A percentile compares a stretch with the other conserved stretches of the same genome.
Evolutionary conservation across 1,284 basidiomycete genomes (phyloP).

Genomic region (Afroboletus lepidellus): DNA sequence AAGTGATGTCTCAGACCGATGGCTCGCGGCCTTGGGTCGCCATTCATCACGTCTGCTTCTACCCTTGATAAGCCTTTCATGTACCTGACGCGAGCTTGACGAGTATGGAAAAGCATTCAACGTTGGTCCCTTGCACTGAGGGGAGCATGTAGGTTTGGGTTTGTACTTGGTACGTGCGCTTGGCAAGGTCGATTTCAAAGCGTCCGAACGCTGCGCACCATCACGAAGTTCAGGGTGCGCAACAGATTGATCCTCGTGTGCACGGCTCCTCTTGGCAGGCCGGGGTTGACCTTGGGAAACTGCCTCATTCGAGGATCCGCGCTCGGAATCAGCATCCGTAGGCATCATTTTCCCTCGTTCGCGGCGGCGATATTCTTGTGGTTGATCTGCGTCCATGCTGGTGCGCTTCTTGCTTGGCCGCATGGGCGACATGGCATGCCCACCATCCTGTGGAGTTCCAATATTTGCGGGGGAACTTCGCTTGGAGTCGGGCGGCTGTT

Average conservation of each 20-base stretch:
- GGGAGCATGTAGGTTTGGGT: constrained; percentile 14
- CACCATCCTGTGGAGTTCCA: constrained; percentile 21
- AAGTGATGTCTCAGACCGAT: background rate
- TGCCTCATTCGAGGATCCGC: constrained; percentile 22
- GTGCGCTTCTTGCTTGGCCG: constrained; percentile 38
- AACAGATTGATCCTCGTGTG: constrained; percentile 4
- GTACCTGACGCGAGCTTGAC: constrained; percentile 14
- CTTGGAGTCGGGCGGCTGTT: constrained; percentile 21
- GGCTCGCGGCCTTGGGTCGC: constrained; percentile 1
- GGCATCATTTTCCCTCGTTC: constrained; percentile 31
- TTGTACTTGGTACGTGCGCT: constrained; percentile 32
- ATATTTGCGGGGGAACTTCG: constrained; percentile 7
- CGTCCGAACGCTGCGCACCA: constrained; percentile 1
- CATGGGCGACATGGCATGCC: constrained; percentile 23
- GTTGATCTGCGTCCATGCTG: constrained; percentile 18
- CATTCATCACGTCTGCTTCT: constrained; percentile 10
- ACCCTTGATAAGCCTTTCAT: constrained; percentile 5
- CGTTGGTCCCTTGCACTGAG: constrained; percentile 18
- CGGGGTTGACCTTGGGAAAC: constrained; percentile 10
- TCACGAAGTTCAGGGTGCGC: constrained; percentile 11
- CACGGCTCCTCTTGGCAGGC: constrained; percentile 2
- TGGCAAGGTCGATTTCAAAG: constrained; percentile 18
- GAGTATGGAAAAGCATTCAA: constrained; percentile 21
- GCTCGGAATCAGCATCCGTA: constrained; percentile 5
- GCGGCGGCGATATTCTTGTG: constrained; percentile 20